phyloP scores from a whole-genome alignment of 2,329 filamentous ascomycete genomes.

The Trichophyton simii region DNA sequence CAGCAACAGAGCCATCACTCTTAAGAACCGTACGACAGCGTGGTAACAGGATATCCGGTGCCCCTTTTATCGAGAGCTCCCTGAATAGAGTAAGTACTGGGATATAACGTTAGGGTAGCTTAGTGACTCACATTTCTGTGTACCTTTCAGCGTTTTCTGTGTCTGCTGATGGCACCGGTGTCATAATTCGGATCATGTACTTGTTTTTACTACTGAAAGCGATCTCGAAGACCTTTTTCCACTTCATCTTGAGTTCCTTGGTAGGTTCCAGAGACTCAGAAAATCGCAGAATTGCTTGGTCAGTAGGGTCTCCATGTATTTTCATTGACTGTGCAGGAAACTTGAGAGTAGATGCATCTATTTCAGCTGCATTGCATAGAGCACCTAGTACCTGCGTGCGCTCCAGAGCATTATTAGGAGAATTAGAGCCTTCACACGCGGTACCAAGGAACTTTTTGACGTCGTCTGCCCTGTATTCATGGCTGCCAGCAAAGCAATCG shows the following conservation, averaged over 20 bases:
- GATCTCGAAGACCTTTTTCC: constrained; percentile 55
- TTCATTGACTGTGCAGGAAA: constrained; percentile 49
- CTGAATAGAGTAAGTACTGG: constrained; percentile 1
- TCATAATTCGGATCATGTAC: constrained; percentile 58
- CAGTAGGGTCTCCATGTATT: constrained; percentile 64
- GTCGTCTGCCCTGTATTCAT: constrained; percentile 40
- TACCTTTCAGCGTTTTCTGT: not conserved
- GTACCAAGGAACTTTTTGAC: constrained; percentile 33
- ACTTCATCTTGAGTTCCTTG: constrained; percentile 46
- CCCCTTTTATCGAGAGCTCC: constrained; percentile 60
- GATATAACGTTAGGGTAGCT: not conserved
- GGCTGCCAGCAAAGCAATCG: constrained; percentile 49
- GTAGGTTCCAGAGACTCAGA: constrained; percentile 53
- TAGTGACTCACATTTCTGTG: constrained; percentile 25
- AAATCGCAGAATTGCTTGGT: constrained; percentile 60
- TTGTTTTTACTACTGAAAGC: constrained; percentile 78
- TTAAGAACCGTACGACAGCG: constrained; percentile 48
- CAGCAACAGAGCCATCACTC: constrained; percentile 41
- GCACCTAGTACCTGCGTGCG: constrained; percentile 43
- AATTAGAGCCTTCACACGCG: constrained; percentile 18
- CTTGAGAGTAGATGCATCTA: constrained; percentile 52
- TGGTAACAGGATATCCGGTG: constrained; percentile 58
- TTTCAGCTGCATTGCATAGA: constrained; percentile 64
- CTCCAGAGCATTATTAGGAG: constrained; percentile 32
- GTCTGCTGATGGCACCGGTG: constrained; percentile 16